These are phyloP conservation scores for Fraxinus americana DNA, from an alignment of 257 asterid genomes.

Conservation along the genomic window DNA sequence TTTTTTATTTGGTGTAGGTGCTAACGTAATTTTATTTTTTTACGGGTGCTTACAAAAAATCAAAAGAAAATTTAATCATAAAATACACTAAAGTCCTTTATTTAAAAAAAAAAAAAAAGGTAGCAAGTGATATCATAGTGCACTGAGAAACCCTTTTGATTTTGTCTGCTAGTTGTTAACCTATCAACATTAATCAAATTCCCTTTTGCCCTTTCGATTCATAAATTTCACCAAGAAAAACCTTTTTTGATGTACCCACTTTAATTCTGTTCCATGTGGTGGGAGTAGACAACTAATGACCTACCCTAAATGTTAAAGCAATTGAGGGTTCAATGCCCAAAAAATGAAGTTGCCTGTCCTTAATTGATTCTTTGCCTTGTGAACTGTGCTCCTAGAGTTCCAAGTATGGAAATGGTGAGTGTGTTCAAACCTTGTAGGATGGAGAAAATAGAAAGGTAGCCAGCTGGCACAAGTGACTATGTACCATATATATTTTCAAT, in stretches of 20 bases:
- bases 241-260: neutral
- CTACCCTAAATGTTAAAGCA: constrained; percentile 21
- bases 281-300: constrained; percentile 28
- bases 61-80: neutral
- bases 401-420: constrained; percentile 11
- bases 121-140: constrained; percentile 30
- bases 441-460: constrained; percentile 19
- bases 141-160: constrained; percentile 32
- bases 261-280: constrained; percentile 19
- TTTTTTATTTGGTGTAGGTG: neutral
- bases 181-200: constrained; percentile 17
- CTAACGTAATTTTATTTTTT: neutral
- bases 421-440: neutral
- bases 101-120: constrained; percentile 15
- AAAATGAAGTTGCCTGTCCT: neutral
- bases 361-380: neutral
- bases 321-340: neutral
- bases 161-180: constrained; percentile 38
- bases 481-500: neutral
- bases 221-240: constrained; percentile 10
- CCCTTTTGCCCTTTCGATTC: constrained; percentile 1
- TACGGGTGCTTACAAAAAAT: neutral
- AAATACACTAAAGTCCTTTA: constrained; percentile 8
- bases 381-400: neutral
- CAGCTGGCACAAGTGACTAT: neutral